phyloP scores from a whole-genome alignment of 352 stramenopile genomes.

The Hyaloperonospora arabidopsidis region DNA sequence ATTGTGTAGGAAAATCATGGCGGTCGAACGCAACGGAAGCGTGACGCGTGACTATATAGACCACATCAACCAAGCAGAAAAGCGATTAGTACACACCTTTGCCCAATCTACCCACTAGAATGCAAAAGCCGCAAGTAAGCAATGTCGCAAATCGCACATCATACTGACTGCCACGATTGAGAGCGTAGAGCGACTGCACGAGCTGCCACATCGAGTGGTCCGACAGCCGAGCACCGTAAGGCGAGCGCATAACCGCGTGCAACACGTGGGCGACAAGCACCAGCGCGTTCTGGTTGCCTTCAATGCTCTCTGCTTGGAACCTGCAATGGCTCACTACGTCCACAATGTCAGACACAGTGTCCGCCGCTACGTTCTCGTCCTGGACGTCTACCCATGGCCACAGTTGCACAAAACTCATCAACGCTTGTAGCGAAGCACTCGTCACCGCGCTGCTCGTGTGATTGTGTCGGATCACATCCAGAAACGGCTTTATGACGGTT shows the following conservation, averaged over 20 bases:
- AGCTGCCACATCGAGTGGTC: conserved; percentile 92
- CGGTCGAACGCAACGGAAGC: conserved; percentile 48
- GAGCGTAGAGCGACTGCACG: conserved; percentile 92
- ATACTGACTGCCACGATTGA: conserved; percentile 66
- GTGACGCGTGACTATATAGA: conserved; percentile 47
- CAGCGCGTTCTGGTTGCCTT: conserved; percentile 87
- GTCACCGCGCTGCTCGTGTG: conserved; percentile 91
- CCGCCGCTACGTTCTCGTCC: conserved; percentile 31
- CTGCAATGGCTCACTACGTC: conserved; percentile 89
- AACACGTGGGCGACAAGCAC: conserved; percentile 92
- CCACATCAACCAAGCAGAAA: neutral
- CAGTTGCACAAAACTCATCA: conserved; percentile 93
- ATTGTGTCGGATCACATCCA: conserved; percentile 89
- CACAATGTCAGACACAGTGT: conserved; percentile 80
- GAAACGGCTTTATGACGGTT: conserved; percentile 87
- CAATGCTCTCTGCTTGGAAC: conserved; percentile 89
- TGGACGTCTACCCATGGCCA: conserved; percentile 52
- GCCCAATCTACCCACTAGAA: too few species aligned
- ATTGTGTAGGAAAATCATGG: conserved; percentile 55
- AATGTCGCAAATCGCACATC: conserved; percentile 34
- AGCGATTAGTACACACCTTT: too few species aligned
- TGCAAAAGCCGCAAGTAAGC: neutral
- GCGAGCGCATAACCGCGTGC: conserved; percentile 88
- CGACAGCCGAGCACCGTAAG: conserved; percentile 70
- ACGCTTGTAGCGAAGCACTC: conserved; percentile 84